Evolutionary conservation across 176 grass and related monocot genomes (phyloP).

Genomic region (sorghum (Sorghum bicolor)): DNA sequence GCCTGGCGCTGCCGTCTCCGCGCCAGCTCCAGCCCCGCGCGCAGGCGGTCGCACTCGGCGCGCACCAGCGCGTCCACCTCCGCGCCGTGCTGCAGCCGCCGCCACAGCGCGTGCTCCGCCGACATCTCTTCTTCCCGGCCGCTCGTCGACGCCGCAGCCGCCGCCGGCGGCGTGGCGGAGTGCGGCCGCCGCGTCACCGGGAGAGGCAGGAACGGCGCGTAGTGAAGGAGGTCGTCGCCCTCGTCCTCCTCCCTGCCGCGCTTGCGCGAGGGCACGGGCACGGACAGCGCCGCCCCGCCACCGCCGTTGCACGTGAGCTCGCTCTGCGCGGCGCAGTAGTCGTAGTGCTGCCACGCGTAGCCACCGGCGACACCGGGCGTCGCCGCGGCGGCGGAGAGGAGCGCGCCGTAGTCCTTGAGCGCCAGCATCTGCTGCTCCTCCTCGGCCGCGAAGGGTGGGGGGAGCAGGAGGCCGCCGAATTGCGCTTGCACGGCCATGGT

Average conservation of each 20-base stretch:
- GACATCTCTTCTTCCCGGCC: no score
- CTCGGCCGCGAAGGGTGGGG: neutral
- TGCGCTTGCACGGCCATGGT: slow-evolving; percentile 58
- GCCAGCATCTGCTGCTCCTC: neutral
- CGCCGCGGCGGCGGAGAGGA: no score
- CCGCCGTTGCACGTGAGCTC: slow-evolving; percentile 37
- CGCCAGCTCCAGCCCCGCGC: no score
- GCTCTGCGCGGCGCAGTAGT: slow-evolving; percentile 23
- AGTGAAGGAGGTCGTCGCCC: neutral
- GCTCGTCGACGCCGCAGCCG: slow-evolving; percentile 40
- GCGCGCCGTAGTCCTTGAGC: neutral
- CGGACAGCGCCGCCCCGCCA: fast-evolving
- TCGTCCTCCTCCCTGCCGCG: neutral
- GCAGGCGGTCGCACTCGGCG: no score
- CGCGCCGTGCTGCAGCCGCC: no score
- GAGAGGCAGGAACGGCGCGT: neutral
- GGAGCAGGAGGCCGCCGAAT: neutral
- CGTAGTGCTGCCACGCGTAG: no score
- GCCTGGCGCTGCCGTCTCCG: no score
- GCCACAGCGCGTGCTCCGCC: slow-evolving; percentile 33
- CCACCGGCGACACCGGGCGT: no score
- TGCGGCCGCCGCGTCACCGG: no score
- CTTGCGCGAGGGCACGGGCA: slow-evolving; percentile 16
- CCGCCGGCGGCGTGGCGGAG: no score
- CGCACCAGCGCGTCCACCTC: no score